These are phyloP conservation scores for Elaeis oleifera DNA, from an alignment of 202 grass and related monocot genomes.

Conservation along the genomic window DNA sequence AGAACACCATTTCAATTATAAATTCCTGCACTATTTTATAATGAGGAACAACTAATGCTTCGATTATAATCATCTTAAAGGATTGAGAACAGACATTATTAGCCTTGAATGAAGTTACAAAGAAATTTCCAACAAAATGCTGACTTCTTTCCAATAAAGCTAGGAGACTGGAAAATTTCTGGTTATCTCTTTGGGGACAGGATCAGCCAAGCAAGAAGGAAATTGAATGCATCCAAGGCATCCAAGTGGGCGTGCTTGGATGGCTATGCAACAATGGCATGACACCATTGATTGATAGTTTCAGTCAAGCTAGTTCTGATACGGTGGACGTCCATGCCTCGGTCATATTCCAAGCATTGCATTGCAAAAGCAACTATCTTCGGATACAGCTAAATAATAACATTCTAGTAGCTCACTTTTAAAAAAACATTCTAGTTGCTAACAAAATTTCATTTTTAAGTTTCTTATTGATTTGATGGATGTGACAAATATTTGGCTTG, in stretches of 20 bases:
- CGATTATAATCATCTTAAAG: not conserved
- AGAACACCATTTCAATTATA: too few relatives aligned
- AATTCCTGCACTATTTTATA: too few relatives aligned
- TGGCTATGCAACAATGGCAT: conserved; percentile 23
- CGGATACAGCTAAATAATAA: not conserved
- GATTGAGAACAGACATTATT: conserved; percentile 26
- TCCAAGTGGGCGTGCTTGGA: conserved; percentile 28
- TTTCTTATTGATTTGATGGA: too few relatives aligned
- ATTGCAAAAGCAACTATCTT: conserved; percentile 7
- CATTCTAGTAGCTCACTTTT: too few relatives aligned
- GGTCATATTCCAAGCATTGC: conserved; percentile 35
- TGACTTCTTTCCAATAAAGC: conserved; percentile 16
- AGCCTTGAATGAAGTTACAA: conserved; percentile 36
- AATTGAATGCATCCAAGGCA: conserved; percentile 22
- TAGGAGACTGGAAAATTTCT: conserved; percentile 31
- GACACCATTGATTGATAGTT: conserved; percentile 10
- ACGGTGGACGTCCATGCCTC: conserved; percentile 40
- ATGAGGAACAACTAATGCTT: too few relatives aligned
- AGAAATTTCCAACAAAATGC: conserved; percentile 20
- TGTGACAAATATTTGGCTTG: too few relatives aligned
- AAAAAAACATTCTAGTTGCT: too few relatives aligned
- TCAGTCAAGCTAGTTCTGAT: conserved; percentile 36
- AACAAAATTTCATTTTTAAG: too few relatives aligned
- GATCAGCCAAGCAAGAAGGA: conserved; percentile 20
- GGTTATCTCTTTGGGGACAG: conserved; percentile 38